Evolutionary conservation across 176 grass and related monocot species (phyloP).

Genomic region (Leersia perrieri): DNA sequence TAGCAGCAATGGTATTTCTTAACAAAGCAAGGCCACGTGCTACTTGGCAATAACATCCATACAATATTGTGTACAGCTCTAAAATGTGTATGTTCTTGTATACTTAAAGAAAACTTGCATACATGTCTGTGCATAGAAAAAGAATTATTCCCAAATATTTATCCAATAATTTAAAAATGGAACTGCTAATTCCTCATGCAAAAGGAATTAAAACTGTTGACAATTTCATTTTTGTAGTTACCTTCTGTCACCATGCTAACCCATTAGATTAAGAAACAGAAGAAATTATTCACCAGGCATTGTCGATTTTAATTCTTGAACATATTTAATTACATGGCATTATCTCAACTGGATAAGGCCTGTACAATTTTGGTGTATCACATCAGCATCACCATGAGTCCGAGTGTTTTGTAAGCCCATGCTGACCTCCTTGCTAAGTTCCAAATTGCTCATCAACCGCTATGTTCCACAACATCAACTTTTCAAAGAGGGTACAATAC

Average conservation of each 20-base stretch:
- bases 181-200: not conserved
- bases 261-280: not conserved
- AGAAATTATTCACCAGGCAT: not conserved
- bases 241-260: not conserved
- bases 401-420: conserved; percentile 34
- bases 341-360: conserved; percentile 30
- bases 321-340: not conserved
- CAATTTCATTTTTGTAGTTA: not conserved
- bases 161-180: not conserved
- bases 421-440: conserved; percentile 34
- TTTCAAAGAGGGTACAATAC: conserved; percentile 1
- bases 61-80: not conserved
- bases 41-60: not conserved
- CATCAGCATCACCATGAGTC: conserved; percentile 19
- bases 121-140: not conserved
- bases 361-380: not conserved
- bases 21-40: conserved; percentile 5
- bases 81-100: not conserved
- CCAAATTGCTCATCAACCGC: conserved; percentile 34
- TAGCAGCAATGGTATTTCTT: conserved; percentile 13
- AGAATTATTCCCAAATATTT: not conserved
- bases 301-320: not conserved
- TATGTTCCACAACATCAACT: conserved; percentile 14
- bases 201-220: too few relatives aligned
- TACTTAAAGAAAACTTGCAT: too few relatives aligned